These are phyloP conservation scores for Prinsepia uniflora DNA, from an alignment of 306 rosid genomes.

Conservation along the genomic window DNA sequence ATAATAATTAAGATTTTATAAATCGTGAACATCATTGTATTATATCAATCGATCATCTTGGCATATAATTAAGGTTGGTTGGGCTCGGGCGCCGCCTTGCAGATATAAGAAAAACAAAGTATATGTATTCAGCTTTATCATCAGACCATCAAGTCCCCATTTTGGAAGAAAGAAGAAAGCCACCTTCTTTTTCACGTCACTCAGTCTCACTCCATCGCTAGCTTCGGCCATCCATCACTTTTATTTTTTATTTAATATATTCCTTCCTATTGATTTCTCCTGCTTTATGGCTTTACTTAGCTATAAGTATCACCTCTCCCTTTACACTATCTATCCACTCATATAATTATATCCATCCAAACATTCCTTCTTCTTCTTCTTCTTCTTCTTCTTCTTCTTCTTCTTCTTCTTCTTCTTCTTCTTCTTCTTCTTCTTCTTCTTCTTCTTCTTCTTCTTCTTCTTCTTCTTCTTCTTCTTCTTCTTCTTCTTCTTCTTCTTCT, in stretches of 20 bases:
- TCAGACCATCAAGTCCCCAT: background rate
- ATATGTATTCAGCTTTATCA: background rate
- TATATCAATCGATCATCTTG: no score
- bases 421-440: no score
- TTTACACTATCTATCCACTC: background rate
- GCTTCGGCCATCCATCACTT: slow-evolving; percentile 21
- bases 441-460: no score
- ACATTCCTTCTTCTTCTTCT: background rate
- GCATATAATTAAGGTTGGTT: no score
- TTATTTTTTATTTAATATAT: background rate
- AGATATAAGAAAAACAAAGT: background rate
- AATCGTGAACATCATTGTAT: no score
- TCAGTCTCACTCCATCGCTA: background rate
- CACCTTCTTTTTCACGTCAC: slow-evolving; percentile 49
- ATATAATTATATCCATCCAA: background rate
- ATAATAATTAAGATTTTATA: no score
- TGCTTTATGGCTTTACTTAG: background rate
- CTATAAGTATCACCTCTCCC: slow-evolving; percentile 46
- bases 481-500: no score
- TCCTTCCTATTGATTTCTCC: background rate
- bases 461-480: no score
- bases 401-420: no score
- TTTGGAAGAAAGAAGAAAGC: slow-evolving; percentile 9
- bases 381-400: slow-evolving; percentile 3
- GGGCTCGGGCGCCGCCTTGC: slow-evolving; percentile 30